Evolutionary conservation across 352 stramenopile species (phyloP), one percentile per base, ranked within the genome.

Genomic region (Phytophthora pisi): DNA sequence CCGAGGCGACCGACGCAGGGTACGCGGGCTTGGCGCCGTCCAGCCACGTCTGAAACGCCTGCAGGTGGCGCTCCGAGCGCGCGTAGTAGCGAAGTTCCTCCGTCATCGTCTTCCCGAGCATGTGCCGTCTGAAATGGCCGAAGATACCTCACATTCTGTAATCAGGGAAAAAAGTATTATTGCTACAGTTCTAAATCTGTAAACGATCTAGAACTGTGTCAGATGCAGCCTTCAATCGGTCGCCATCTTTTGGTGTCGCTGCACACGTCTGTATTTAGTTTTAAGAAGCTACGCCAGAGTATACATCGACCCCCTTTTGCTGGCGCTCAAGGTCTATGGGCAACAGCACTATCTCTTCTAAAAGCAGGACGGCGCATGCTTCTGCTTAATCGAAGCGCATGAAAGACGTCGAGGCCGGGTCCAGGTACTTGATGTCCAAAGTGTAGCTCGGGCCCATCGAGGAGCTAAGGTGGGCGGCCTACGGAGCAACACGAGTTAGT

Each of bases 401-500:
- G 74, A 96, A 96, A 56, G 75, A 86, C 64, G 88, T 78, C 57
- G 86, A 96, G 30, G 83, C 75, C 51, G 88, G 88, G 66, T 96
- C 88, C 69, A 96, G 69, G 66, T 89, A 91, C 78, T 94, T 94
- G 64, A 86, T 81, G 64, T 96, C 88, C 61, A 96, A 79, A 52
- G 78, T 73, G 63, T 92, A 82, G 50, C 88, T 87, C 11, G 77
- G 66, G n/a, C 88, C 88, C 88, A 96, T 96, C 34, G 88, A 91
- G 49, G 84, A 92, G 81, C 88, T 96, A 75, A 96, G 45, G 73
- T 96, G 88, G 56, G 81, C 86, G 46, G 83, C 85, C 80, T 89
- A 50, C 26, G 43, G 11, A 52, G n/a, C 18, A 26, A 51, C 31
- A 61, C 38, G 38, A 57, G 6, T 38, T 7, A 34, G 5, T 4